Evolutionary conservation across 495 filamentous ascomycete species (phyloP), one percentile per base, ranked within the genome.

Genomic region (Amniculicola lignicola): DNA sequence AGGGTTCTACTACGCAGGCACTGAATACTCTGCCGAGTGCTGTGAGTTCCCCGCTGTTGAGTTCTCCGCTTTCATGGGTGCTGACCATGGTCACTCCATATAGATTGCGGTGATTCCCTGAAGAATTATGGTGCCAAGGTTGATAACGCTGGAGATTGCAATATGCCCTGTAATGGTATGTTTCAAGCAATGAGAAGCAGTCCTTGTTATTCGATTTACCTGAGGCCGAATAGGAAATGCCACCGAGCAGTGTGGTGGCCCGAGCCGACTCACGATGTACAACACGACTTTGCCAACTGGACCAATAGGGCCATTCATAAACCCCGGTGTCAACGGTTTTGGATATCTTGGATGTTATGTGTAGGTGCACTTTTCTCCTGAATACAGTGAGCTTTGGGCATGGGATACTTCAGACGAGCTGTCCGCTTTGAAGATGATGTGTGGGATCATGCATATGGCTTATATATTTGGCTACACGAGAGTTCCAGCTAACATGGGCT

Each of bases 11-110:
- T 52, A 56, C 44, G 65, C 65, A 1, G 62, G 62, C 35, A 62
- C 54, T 11, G 72, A 75, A 54, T 74, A 69, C 52, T 51, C 56
- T 36, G 42, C 24, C 5, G 67, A 75, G 61, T 75, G 70, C 59
- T 72, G 61, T 60, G 35, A 37, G 46, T 60, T n/a, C n/a, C n/a
- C n/a, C n/a, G n/a, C n/a, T n/a, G n/a, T n/a, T n/a, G n/a, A n/a
- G n/a, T n/a, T n/a, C n/a, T n/a, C n/a, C n/a, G n/a, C n/a, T n/a
- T n/a, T n/a, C n/a, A n/a, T n/a, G n/a, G n/a, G n/a, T n/a, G 7
- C 16, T 18, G 37, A 10, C 7, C 9, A 10, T 9, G 7, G 7
- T n/a, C 10, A 27, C 14, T 40, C 10, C 5, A 3, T 27, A 16
- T 12, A 53, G 54, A 54, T 36, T 63, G 59, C 27, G 59, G 57